phyloP scores from a whole-genome alignment of 495 filamentous ascomycete species.

The Penicillium riverlandense region DNA sequence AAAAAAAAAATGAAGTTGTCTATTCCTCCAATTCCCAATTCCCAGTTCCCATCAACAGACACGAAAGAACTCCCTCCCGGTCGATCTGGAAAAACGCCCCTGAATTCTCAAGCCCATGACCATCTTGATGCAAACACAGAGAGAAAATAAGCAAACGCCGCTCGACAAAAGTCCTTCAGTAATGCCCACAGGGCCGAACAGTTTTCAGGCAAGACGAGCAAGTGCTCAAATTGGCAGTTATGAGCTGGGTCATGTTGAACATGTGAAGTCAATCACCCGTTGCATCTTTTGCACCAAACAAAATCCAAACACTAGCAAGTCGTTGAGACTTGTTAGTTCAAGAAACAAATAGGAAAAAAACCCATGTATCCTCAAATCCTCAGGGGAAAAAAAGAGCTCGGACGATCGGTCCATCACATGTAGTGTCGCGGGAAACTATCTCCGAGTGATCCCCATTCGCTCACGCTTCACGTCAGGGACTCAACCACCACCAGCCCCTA shows the following conservation, averaged over 20 bases:
- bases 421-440: conserved; percentile 6
- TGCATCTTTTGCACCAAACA: too few relatives aligned
- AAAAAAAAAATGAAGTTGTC: too few relatives aligned
- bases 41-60: too few relatives aligned
- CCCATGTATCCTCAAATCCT: background rate
- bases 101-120: background rate
- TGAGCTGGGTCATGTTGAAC: too few relatives aligned
- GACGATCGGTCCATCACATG: background rate
- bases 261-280: too few relatives aligned
- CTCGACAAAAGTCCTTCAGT: background rate
- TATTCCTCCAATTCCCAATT: too few relatives aligned
- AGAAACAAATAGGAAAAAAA: too few relatives aligned
- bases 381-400: background rate
- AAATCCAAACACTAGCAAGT: too few relatives aligned
- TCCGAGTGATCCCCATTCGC: conserved; percentile 11
- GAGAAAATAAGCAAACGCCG: background rate
- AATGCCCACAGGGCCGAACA: background rate
- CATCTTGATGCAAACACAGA: background rate
- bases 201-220: background rate
- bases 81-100: background rate
- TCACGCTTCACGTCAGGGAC: background rate
- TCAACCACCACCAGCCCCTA: background rate
- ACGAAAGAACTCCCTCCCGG: background rate
- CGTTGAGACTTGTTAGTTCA: too few relatives aligned
- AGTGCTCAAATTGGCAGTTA: too few relatives aligned